These are phyloP conservation scores for Asterionellopsis glacialis DNA, from an alignment of 108 stramenopile genomes.

Conservation along the genomic window DNA sequence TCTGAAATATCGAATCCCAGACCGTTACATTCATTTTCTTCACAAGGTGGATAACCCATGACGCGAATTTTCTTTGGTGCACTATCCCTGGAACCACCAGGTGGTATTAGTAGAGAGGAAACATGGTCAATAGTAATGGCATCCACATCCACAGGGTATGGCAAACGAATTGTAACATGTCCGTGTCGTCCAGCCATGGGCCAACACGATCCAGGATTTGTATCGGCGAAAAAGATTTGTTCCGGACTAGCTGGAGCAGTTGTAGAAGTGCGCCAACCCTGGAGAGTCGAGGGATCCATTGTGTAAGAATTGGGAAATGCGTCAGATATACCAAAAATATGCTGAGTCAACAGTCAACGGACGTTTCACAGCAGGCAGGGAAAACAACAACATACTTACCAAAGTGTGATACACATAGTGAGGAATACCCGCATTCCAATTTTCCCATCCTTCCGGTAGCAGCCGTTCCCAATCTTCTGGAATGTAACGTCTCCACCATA, in stretches of 20 bases:
- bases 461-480: conserved; percentile 73
- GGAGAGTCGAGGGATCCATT: conserved; percentile 1
- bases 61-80: conserved; percentile 58
- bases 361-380: neutral
- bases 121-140: conserved; percentile 66
- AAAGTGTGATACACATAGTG: conserved; percentile 42
- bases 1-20: conserved; percentile 50
- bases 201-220: conserved; percentile 53
- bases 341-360: conserved; percentile 3
- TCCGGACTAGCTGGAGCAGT: conserved; percentile 18
- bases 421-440: conserved; percentile 41
- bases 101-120: conserved; percentile 18
- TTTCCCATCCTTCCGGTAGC: conserved; percentile 44
- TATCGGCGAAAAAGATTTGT: conserved; percentile 31
- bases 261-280: conserved; percentile 18
- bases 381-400: conserved; percentile 17
- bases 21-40: conserved; percentile 19
- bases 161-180: conserved; percentile 45
- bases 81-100: conserved; percentile 16
- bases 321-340: neutral
- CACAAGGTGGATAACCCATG: conserved; percentile 66
- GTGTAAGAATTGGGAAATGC: neutral
- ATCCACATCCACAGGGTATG: conserved; percentile 44
- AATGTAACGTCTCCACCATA: conserved; percentile 46
- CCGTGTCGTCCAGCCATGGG: conserved; percentile 45